Conservation (phyloP, 2,329 filamentous ascomycete species). For the Clonostachys rosea region DNA sequence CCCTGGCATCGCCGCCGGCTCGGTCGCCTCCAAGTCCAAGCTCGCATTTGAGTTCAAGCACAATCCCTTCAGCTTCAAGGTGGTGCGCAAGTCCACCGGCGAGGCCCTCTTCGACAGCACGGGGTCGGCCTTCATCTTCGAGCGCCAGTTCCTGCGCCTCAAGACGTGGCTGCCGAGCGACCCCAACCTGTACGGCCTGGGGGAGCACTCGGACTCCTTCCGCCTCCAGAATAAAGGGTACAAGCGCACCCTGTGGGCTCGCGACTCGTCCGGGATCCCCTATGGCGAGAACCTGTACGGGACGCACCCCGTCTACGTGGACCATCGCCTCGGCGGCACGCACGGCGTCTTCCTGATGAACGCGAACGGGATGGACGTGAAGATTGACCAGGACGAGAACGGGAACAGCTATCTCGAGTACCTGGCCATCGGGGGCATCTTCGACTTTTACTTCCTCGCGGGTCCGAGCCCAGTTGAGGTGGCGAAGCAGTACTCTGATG, state of each 20-base stretch:
- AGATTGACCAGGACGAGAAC: slow-evolving; percentile 55
- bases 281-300: slow-evolving; percentile 64
- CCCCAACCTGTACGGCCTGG: slow-evolving; percentile 73
- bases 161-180: slow-evolving; percentile 59
- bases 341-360: slow-evolving; percentile 66
- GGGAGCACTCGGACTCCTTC: slow-evolving; percentile 62
- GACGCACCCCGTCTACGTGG: slow-evolving; percentile 66
- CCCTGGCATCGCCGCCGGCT: slow-evolving; percentile 24
- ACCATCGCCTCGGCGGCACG: slow-evolving; percentile 54
- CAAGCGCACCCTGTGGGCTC: slow-evolving; percentile 58
- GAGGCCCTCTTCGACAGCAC: slow-evolving; percentile 66
- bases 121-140: slow-evolving; percentile 62
- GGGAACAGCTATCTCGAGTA: slow-evolving; percentile 65
- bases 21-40: slow-evolving; percentile 16
- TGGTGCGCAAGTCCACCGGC: slow-evolving; percentile 52
- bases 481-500: slow-evolving; percentile 48
- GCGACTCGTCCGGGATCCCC: slow-evolving; percentile 58
- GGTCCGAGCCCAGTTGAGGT: slow-evolving; percentile 52
- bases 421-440: slow-evolving; percentile 66
- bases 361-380: slow-evolving; percentile 70
- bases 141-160: slow-evolving; percentile 75
- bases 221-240: slow-evolving; percentile 8
- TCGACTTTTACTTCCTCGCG: slow-evolving; percentile 63
- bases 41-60: slow-evolving; percentile 30
- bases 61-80: slow-evolving; percentile 59